A percentile compares a stretch with the other conserved stretches of the same genome.
Conservation (phyloP, 2,329 filamentous ascomycete genomes). For the Dactylella cylindrospora region DNA sequence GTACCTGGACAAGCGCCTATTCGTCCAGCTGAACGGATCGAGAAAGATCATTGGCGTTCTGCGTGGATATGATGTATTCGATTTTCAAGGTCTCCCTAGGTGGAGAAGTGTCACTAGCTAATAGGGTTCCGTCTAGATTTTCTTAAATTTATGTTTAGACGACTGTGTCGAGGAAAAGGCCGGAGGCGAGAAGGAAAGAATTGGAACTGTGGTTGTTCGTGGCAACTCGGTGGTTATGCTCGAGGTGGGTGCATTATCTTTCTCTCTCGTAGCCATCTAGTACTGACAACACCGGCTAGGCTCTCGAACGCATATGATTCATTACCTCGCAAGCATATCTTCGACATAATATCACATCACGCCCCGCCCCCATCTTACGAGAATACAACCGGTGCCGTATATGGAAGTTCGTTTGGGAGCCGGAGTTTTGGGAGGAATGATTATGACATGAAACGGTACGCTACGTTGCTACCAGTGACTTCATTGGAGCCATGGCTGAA, state of each 20-base stretch:
- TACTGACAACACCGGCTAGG: constrained; percentile 12
- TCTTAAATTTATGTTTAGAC: constrained; percentile 96
- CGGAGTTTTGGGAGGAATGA: constrained; percentile 1
- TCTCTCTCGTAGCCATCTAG: not conserved
- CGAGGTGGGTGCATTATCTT: constrained; percentile 60
- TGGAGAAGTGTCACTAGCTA: not conserved
- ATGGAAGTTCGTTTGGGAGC: not conserved
- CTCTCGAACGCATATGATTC: constrained; percentile 42
- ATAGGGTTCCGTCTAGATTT: constrained; percentile 65
- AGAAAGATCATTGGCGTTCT: constrained; percentile 94
- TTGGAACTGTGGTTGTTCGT: constrained; percentile 96
- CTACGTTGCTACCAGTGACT: constrained; percentile 38
- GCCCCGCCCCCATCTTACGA: too few relatives aligned
- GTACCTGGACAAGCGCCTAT: constrained; percentile 99
- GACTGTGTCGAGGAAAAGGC: constrained; percentile 94
- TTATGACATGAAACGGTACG: constrained; percentile 42
- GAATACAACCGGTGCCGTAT: too few relatives aligned
- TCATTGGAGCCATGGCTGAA: constrained; percentile 28
- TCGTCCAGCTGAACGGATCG: constrained; percentile 96
- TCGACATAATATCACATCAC: not conserved
- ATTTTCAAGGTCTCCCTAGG: constrained; percentile 2
- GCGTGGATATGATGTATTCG: constrained; percentile 89
- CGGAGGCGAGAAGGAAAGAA: constrained; percentile 81
- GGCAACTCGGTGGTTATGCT: constrained; percentile 99
- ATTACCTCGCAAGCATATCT: not conserved